Percentiles rank a stretch among this genome's conserved stretches.
Conservation (phyloP, 1,284 basidiomycete species). For the Tilletia walkeri region DNA sequence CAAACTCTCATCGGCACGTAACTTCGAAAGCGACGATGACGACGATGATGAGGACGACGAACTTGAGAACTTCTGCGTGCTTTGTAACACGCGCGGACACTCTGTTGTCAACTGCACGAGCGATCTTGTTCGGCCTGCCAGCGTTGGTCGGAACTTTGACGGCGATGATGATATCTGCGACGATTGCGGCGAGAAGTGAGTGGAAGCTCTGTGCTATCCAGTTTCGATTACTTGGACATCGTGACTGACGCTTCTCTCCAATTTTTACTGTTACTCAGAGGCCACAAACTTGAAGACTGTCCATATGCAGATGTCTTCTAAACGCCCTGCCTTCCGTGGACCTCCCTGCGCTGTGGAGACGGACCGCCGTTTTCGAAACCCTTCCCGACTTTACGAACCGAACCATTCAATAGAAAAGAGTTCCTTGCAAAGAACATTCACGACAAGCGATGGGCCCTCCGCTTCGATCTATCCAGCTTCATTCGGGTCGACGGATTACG, state of each 20-base stretch:
- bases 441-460: too few relatives aligned
- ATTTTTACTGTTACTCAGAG: neutral
- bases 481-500: too few relatives aligned
- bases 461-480: too few relatives aligned
- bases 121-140: neutral
- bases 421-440: too few relatives aligned
- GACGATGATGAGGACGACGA: conserved; percentile 32
- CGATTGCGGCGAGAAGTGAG: conserved; percentile 35
- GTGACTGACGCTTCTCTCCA: neutral
- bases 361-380: too few relatives aligned
- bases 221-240: neutral
- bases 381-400: too few relatives aligned
- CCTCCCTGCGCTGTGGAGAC: too few relatives aligned
- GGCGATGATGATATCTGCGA: conserved; percentile 35
- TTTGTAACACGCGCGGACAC: conserved; percentile 32
- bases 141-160: conserved; percentile 13
- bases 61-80: conserved; percentile 31
- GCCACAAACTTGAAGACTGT: conserved; percentile 40
- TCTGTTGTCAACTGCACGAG: conserved; percentile 29
- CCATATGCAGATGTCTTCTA: conserved; percentile 44
- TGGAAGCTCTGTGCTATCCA: neutral
- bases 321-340: neutral
- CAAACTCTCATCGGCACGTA: conserved; percentile 23
- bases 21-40: conserved; percentile 5
- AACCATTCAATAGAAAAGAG: too few relatives aligned